Conservation (phyloP, 805 yeast species). For the Zygoascus flipseniorum region DNA sequence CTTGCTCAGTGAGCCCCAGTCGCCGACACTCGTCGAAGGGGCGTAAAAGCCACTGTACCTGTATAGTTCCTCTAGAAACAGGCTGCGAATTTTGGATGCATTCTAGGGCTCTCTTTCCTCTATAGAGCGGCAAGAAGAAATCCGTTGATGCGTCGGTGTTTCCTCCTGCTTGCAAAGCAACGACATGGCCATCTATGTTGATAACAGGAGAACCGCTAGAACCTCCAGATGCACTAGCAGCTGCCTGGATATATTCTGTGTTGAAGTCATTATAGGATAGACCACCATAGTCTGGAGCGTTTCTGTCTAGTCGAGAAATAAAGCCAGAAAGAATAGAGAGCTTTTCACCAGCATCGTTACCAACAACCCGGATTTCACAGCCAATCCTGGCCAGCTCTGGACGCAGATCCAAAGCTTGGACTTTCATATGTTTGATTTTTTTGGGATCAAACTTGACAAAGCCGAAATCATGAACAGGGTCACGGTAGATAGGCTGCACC, state of each 20-base stretch:
- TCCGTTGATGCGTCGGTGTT: conserved; percentile 87
- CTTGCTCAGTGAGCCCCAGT: conserved; percentile 68
- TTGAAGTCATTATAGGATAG: conserved; percentile 86
- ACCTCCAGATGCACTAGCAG: conserved; percentile 94
- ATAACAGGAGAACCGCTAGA: conserved; percentile 97
- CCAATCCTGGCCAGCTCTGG: conserved; percentile 90
- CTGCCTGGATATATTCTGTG: conserved; percentile 91
- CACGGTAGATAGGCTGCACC: conserved; percentile 79
- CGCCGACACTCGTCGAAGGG: conserved; percentile 90
- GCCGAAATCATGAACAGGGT: conserved; percentile 94
- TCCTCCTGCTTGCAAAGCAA: conserved; percentile 94
- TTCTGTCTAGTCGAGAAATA: conserved; percentile 74
- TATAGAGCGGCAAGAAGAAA: conserved; percentile 76
- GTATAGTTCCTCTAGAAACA: conserved; percentile 85
- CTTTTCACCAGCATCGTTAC: conserved; percentile 95
- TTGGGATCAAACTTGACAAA: conserved; percentile 70
- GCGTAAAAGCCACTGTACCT: conserved; percentile 77
- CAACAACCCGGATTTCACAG: conserved; percentile 86
- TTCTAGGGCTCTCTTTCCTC: conserved; percentile 72
- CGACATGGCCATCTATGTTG: conserved; percentile 75
- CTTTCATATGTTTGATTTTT: conserved; percentile 62
- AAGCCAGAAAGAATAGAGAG: conserved; percentile 83
- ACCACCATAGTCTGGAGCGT: conserved; percentile 89
- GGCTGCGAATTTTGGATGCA: conserved; percentile 54
- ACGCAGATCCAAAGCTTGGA: conserved; percentile 54